A percentile compares a stretch with the other conserved stretches of the same genome.
Conservation (phyloP, 306 rosid species). For the Vigna reflexopilosa region DNA sequence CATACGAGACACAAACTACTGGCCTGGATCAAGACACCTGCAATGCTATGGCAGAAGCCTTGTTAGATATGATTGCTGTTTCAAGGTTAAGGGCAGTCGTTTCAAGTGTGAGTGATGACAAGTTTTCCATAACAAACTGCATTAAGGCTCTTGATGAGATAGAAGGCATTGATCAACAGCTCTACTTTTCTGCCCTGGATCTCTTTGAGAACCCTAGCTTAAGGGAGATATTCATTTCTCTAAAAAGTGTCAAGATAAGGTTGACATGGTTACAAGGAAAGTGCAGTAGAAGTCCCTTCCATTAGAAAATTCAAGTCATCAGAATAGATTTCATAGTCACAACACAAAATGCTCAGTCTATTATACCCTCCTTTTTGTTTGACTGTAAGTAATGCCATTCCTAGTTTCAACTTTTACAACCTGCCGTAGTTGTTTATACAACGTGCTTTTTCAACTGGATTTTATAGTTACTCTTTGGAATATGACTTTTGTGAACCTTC, state of each 20-base stretch:
- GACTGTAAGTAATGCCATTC: conserved; percentile 34
- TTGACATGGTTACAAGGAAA: conserved; percentile 76
- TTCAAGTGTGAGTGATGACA: conserved; percentile 53
- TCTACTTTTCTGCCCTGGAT: conserved; percentile 77
- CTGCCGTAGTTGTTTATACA: neutral
- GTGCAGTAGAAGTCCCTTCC: conserved; percentile 48
- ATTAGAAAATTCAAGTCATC: conserved; percentile 44
- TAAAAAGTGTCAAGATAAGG: conserved; percentile 61
- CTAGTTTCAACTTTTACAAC: conserved; percentile 7
- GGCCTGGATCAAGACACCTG: conserved; percentile 59
- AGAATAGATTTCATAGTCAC: neutral
- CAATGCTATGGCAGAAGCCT: conserved; percentile 67
- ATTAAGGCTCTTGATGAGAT: conserved; percentile 81
- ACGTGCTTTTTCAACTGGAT: conserved; percentile 17
- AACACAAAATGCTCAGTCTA: neutral
- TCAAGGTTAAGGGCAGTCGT: conserved; percentile 59
- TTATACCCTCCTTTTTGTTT: conserved; percentile 32
- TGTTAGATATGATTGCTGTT: conserved; percentile 73
- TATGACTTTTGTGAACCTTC: conserved; percentile 2
- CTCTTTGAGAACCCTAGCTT: conserved; percentile 74
- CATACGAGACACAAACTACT: conserved; percentile 54
- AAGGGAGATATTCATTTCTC: conserved; percentile 76
- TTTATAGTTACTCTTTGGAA: conserved; percentile 3
- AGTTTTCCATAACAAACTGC: conserved; percentile 74
- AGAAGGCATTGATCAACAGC: conserved; percentile 56